These are phyloP conservation scores for Fusarium tuaranense DNA, from an alignment of 2,329 filamentous ascomycete species.

Conservation along the genomic window DNA sequence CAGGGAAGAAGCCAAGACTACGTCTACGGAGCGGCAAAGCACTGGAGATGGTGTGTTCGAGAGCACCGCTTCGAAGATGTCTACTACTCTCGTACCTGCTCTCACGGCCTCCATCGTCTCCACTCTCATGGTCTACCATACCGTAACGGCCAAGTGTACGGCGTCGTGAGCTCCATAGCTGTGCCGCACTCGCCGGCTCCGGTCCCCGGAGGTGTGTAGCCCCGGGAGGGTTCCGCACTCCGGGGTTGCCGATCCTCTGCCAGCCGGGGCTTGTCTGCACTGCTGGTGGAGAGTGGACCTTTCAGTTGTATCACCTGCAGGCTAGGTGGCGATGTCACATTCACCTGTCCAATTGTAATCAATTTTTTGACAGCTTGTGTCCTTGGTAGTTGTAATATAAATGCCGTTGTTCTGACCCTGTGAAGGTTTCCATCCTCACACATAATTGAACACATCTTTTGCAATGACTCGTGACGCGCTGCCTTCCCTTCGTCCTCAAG, in stretches of 20 bases:
- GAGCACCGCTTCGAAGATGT: neutral
- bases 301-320: neutral
- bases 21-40: neutral
- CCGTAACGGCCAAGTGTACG: neutral
- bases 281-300: neutral
- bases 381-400: neutral
- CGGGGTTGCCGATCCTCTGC: neutral
- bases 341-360: neutral
- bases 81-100: neutral
- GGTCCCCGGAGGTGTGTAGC: neutral
- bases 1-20: neutral
- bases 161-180: neutral
- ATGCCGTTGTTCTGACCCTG: neutral
- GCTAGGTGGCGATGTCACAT: neutral
- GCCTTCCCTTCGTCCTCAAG: neutral
- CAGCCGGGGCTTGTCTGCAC: neutral
- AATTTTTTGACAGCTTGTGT: neutral
- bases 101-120: neutral
- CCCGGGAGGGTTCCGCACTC: neutral
- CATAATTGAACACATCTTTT: neutral
- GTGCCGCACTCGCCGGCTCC: neutral
- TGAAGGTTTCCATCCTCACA: neutral
- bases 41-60: neutral
- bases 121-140: neutral
- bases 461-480: neutral